Conservation (phyloP, 139 green algal genomes). For the Ettlia oleoabundans region DNA sequence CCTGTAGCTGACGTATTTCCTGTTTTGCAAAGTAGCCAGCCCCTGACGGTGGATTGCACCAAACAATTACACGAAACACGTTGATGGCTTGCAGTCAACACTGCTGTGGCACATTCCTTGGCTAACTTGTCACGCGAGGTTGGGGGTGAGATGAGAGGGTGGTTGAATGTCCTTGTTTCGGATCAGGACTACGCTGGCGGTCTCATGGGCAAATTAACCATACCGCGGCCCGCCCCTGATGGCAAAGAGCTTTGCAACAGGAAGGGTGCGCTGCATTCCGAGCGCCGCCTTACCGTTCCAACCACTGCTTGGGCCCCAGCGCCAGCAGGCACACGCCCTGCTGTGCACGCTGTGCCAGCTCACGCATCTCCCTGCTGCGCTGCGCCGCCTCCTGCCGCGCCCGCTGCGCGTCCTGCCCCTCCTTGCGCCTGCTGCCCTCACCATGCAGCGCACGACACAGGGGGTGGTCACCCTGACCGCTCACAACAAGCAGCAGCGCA, state of each 20-base stretch:
- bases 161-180: too few species aligned
- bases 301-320: neutral
- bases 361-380: neutral
- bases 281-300: neutral
- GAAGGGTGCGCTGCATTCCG: neutral
- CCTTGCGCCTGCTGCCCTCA: conserved; percentile 3
- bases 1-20: too few species aligned
- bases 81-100: too few species aligned
- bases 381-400: neutral
- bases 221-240: too few species aligned
- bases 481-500: conserved; percentile 13
- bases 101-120: too few species aligned
- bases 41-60: too few species aligned
- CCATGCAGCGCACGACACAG: conserved; percentile 14
- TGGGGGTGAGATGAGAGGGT: too few species aligned
- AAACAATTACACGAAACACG: too few species aligned
- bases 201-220: too few species aligned
- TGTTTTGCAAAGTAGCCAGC: too few species aligned
- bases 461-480: conserved; percentile 21
- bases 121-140: too few species aligned
- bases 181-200: too few species aligned
- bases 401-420: neutral
- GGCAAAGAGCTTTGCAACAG: neutral
- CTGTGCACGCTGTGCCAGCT: conserved; percentile 10
- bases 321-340: neutral